Percentiles rank a stretch among this genome's conserved stretches.
phyloP scores from a whole-genome alignment of 2,329 filamentous ascomycete genomes.

The Phoma herbarum region DNA sequence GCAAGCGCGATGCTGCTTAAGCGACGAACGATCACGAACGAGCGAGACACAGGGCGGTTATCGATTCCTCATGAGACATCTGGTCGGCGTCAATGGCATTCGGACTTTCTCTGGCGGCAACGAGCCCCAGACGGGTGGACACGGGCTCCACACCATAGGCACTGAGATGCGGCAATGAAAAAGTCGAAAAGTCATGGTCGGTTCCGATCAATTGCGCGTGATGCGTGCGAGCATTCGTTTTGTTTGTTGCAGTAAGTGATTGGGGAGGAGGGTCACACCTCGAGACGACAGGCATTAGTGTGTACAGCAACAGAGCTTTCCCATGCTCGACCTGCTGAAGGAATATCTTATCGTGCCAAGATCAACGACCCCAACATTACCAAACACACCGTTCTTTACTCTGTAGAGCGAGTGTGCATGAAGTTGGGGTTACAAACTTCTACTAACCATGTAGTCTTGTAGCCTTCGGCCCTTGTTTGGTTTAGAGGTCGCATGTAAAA shows the following conservation, averaged over 20 bases:
- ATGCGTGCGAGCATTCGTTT: slow-evolving; percentile 29
- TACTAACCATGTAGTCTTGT: slow-evolving; percentile 21
- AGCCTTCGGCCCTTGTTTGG: not conserved
- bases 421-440: slow-evolving; percentile 66
- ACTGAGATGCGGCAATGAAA: slow-evolving; percentile 51
- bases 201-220: slow-evolving; percentile 33
- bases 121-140: slow-evolving; percentile 47
- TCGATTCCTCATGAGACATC: slow-evolving; percentile 53
- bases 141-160: slow-evolving; percentile 45
- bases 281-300: slow-evolving; percentile 67
- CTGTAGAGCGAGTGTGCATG: slow-evolving; percentile 69
- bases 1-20: slow-evolving; percentile 89
- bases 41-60: slow-evolving; percentile 48
- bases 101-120: slow-evolving; percentile 50
- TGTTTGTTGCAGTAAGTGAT: slow-evolving; percentile 24
- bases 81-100: slow-evolving; percentile 54
- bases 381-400: slow-evolving; percentile 67
- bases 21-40: slow-evolving; percentile 47
- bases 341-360: slow-evolving; percentile 71
- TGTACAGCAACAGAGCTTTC: slow-evolving; percentile 72
- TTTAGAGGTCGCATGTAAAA: not conserved
- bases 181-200: slow-evolving; percentile 47
- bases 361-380: slow-evolving; percentile 67
- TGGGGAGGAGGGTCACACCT: slow-evolving; percentile 28
- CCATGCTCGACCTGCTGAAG: slow-evolving; percentile 72